A percentile compares a stretch with the other conserved stretches of the same genome.
phyloP scores from a whole-genome alignment of 257 asterid species.

The Gentiana macrophylla region DNA sequence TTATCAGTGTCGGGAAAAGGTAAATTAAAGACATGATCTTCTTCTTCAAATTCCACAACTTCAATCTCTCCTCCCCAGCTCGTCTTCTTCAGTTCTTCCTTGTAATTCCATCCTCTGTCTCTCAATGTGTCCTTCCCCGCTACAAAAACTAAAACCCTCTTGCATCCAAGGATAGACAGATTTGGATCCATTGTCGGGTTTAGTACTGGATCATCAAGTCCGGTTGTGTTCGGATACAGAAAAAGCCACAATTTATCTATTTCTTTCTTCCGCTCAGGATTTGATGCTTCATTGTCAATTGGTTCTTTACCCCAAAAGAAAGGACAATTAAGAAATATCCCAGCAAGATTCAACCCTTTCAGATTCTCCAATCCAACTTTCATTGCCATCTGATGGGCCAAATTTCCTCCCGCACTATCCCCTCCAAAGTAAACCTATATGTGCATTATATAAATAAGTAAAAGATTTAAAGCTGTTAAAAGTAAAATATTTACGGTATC shows the following conservation, averaged over 20 bases:
- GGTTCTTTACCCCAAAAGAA: conserved; percentile 36
- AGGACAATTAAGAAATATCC: conserved; percentile 38
- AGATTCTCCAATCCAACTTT: conserved; percentile 30
- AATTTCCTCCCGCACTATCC: conserved; percentile 72
- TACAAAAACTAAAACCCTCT: conserved; percentile 30
- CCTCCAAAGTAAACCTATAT: conserved; percentile 40
- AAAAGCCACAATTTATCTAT: conserved; percentile 4
- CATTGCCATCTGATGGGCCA: conserved; percentile 43
- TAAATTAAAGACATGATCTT: conserved; percentile 32
- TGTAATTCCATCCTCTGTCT: conserved; percentile 26
- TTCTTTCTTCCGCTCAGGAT: not conserved
- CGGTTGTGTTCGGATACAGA: conserved; percentile 22
- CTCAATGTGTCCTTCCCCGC: conserved; percentile 36
- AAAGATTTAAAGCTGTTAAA: too few species aligned
- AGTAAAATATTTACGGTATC: too few species aligned
- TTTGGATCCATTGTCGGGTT: conserved; percentile 34
- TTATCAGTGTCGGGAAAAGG: conserved; percentile 8
- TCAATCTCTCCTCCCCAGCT: conserved; percentile 37
- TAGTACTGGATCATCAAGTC: conserved; percentile 22
- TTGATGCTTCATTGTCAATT: not conserved
- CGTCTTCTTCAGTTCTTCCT: conserved; percentile 21
- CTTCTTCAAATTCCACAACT: conserved; percentile 30
- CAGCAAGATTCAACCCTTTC: conserved; percentile 24
- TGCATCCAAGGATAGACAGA: conserved; percentile 24
- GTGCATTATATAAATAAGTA: too few species aligned